Base-by-base conservation (phyloP, 805 yeast species). In the Isabelozyma rhagii region DNA sequence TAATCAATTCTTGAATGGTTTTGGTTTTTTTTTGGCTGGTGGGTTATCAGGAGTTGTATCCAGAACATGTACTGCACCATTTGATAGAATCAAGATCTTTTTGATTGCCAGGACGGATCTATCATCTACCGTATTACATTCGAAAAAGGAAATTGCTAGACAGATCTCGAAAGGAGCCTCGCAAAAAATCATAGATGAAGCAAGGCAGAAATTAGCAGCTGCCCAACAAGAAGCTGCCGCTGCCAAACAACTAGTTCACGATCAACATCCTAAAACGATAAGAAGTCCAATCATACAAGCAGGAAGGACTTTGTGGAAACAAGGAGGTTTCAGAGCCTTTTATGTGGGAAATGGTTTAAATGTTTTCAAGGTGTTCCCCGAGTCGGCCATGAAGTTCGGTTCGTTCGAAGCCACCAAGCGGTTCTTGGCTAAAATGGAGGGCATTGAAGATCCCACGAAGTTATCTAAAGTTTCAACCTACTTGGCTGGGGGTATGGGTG, bases 371-470 rank as follows among this genome's bases (percentile, higher is more conserved):
- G 97, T 93, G 17, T 89, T 94, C 62, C 99, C 99, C 0, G 99
- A 93, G 66, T 87, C 96, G 38, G 97, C 98, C 1, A 93, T 93
- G 82, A 94, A 94, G 64, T 93, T 94, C 68, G 98, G 99, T 3
- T 84, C 96, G 4, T 93, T 94, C 66, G 99, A 93, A 66, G 80
- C 90, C 5, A 85, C 92, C 0, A 94, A 94, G 61, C 75, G 87
- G 49, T 61, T 85, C 28, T 72, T 94, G 61, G 85, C 96, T 17
- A 64, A 72, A 27, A 51, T 92, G 7, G 97, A 90, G 67, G 96
- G 96, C 11, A 84, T 83, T 6, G 76, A 77, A 10, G 92, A 87
- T 61, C 79, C 85, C 2, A 67, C 85, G 1, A 80, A 88, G 42
- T 69, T 93, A 48, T 87, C 96, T 0, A 83, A 84, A 54, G 61